Evolutionary conservation across 192 early-diverging fungal species (phyloP).

Genomic region (Endogone sp.): DNA sequence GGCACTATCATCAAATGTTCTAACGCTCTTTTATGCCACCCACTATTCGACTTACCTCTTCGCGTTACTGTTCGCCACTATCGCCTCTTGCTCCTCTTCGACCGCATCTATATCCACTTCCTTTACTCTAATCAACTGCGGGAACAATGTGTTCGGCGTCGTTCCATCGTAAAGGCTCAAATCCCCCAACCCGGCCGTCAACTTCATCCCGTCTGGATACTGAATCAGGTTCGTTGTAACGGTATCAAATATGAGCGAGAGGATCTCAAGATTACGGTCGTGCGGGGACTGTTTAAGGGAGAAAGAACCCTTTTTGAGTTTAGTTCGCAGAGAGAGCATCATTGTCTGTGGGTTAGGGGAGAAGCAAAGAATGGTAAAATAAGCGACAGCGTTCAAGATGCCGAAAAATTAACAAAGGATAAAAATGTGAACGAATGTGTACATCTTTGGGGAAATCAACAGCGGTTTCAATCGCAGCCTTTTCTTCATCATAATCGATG

Average conservation of each 20-base stretch:
- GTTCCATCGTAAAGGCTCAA: constrained; percentile 62
- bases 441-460: constrained; percentile 63
- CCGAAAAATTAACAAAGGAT: too few species aligned
- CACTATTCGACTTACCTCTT: not conserved
- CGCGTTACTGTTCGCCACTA: too few species aligned
- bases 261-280: constrained; percentile 38
- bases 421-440: constrained; percentile 31
- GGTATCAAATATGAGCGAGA: constrained; percentile 60
- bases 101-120: constrained; percentile 23
- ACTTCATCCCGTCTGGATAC: constrained; percentile 47
- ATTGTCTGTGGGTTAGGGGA: constrained; percentile 38
- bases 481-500: constrained; percentile 89
- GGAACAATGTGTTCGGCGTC: constrained; percentile 48
- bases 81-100: not conserved
- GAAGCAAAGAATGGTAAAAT: not conserved
- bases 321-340: constrained; percentile 55
- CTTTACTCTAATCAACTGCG: constrained; percentile 52
- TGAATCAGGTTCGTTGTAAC: constrained; percentile 56
- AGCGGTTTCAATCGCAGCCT: constrained; percentile 44
- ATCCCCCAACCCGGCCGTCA: constrained; percentile 54
- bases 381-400: too few species aligned
- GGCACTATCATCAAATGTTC: too few species aligned
- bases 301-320: constrained; percentile 77
- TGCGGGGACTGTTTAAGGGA: constrained; percentile 61
- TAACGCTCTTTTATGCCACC: not conserved